phyloP scores from a whole-genome alignment of 345 rosid species.

The Alliaria petiolata region DNA sequence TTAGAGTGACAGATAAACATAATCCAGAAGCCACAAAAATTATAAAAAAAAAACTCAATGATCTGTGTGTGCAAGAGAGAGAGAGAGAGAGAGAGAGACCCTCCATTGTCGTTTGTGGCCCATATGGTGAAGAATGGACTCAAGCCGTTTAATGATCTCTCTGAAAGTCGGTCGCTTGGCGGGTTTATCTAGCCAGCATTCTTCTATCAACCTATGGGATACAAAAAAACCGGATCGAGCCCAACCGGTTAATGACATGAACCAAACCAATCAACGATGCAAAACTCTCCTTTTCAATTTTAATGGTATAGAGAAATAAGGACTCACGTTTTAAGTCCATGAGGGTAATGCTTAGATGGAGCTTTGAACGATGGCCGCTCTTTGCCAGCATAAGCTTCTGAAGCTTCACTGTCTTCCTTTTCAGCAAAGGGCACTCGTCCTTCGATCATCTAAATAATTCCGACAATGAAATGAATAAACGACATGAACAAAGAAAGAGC shows the following conservation, averaged over 20 bases:
- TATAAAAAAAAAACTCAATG: background rate
- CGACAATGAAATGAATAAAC: constrained; percentile 2
- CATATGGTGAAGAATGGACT: constrained; percentile 45
- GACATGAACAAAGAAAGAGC: background rate
- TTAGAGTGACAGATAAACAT: constrained; percentile 24
- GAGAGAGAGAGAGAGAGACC: constrained; percentile 46
- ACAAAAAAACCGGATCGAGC: background rate
- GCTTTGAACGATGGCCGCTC: constrained; percentile 69
- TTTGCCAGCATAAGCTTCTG: constrained; percentile 44
- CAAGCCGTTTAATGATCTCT: constrained; percentile 62
- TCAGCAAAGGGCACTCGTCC: constrained; percentile 69
- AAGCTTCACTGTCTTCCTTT: constrained; percentile 63
- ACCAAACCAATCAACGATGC: constrained; percentile 9
- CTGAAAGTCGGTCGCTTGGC: constrained; percentile 76
- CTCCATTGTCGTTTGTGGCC: constrained; percentile 76
- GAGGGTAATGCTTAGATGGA: constrained; percentile 67
- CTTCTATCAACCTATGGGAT: constrained; percentile 69
- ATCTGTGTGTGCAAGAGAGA: background rate
- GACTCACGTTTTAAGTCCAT: constrained; percentile 79
- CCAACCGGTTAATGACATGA: background rate
- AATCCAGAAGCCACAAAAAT: background rate
- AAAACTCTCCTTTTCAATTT: background rate
- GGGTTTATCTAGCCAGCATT: constrained; percentile 85
- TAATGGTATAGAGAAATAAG: background rate
- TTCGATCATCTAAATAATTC: constrained; percentile 67